These are phyloP conservation scores for Cordyceps javanica DNA, from an alignment of 2,329 filamentous ascomycete species.

Conservation along the genomic window DNA sequence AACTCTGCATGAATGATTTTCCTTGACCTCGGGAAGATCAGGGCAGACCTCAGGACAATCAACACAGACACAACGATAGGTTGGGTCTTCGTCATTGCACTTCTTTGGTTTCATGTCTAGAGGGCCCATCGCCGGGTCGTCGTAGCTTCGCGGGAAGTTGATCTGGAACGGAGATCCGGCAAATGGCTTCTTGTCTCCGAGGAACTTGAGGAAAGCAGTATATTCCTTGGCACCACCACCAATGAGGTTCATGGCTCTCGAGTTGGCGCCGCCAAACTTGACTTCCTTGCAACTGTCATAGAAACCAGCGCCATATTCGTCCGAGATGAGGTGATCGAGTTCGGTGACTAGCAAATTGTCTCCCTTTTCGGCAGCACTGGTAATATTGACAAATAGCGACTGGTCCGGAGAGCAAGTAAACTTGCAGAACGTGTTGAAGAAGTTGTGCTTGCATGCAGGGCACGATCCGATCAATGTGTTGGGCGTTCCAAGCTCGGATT, in stretches of 20 bases:
- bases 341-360: slow-evolving; percentile 66
- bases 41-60: slow-evolving; percentile 87
- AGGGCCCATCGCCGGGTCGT: slow-evolving; percentile 64
- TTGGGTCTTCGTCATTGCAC: slow-evolving; percentile 83
- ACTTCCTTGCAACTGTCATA: slow-evolving; percentile 98
- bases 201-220: slow-evolving; percentile 77
- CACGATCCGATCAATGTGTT: slow-evolving; percentile 88
- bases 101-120: slow-evolving; percentile 68
- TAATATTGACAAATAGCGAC: slow-evolving; percentile 91
- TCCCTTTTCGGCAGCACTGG: slow-evolving; percentile 58
- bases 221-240: slow-evolving; percentile 93
- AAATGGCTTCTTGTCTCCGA: slow-evolving; percentile 78
- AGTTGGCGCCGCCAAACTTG: slow-evolving; percentile 92
- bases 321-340: slow-evolving; percentile 80
- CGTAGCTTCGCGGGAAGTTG: slow-evolving; percentile 68
- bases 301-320: slow-evolving; percentile 79
- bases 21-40: slow-evolving; percentile 67
- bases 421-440: slow-evolving; percentile 96
- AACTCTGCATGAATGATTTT: slow-evolving; percentile 69
- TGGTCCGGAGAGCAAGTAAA: slow-evolving; percentile 98
- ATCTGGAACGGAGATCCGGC: slow-evolving; percentile 97
- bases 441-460: slow-evolving; percentile 96
- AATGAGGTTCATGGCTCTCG: slow-evolving; percentile 91
- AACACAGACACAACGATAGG: slow-evolving; percentile 85
- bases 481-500: slow-evolving; percentile 78